A percentile compares a stretch with the other conserved stretches of the same genome.
Conservation (phyloP, 2,329 filamentous ascomycete species). For the Cryphonectria radicalis region DNA sequence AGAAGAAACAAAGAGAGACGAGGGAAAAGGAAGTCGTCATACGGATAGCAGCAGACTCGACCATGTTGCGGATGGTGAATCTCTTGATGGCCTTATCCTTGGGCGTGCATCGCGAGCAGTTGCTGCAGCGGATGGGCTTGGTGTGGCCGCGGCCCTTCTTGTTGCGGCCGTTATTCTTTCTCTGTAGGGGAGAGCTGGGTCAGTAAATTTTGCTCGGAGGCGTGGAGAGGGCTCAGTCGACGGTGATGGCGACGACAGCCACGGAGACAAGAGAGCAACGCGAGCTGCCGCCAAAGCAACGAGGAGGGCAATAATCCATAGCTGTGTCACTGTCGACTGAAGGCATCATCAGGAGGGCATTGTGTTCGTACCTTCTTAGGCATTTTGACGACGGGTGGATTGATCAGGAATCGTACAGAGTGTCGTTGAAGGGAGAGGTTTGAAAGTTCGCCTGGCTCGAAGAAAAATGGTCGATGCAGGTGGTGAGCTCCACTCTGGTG, state of each 20-base stretch:
- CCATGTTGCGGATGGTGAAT: conserved; percentile 99
- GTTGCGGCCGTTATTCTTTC: conserved; percentile 80
- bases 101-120: conserved; percentile 83
- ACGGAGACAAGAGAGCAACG: background rate
- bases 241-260: background rate
- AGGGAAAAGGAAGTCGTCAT: conserved; percentile 52
- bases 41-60: conserved; percentile 99
- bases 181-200: conserved; percentile 29
- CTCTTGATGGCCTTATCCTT: conserved; percentile 99
- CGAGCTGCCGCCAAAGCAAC: background rate
- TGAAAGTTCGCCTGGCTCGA: conserved; percentile 13
- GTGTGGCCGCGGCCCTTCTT: conserved; percentile 99
- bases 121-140: conserved; percentile 90
- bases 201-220: background rate
- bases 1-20: background rate
- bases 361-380: conserved; percentile 65
- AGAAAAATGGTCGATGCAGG: conserved; percentile 17
- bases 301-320: background rate
- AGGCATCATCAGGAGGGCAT: background rate
- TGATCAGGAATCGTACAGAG: conserved; percentile 43
- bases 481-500: background rate
- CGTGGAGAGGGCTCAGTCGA: background rate
- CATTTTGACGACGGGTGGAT: conserved; percentile 62
- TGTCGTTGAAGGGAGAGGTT: conserved; percentile 19
- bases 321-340: background rate